Conservation (phyloP, 768 basidiomycete species). For the Lentinus tigrinus region DNA sequence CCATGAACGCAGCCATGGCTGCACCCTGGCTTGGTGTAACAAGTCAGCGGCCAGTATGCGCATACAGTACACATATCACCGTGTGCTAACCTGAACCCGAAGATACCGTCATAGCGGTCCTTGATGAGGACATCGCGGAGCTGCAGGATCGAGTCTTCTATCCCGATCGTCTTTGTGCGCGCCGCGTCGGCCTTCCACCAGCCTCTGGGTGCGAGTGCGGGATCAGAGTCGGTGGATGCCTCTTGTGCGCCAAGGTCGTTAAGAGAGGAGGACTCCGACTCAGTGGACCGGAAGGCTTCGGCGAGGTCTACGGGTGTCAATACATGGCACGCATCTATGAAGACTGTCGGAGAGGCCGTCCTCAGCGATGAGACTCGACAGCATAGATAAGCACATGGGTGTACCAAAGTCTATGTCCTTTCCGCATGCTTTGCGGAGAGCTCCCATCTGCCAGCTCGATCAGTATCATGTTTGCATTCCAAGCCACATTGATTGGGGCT, state of each 20-base stretch:
- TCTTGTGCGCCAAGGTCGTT: constrained; percentile 43
- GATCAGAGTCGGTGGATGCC: constrained; percentile 39
- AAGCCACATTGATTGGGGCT: constrained; percentile 15
- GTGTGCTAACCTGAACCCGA: constrained; percentile 68
- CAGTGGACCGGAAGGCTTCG: constrained; percentile 21
- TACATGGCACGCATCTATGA: constrained; percentile 69
- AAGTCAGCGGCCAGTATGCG: constrained; percentile 1
- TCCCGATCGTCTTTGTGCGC: constrained; percentile 49
- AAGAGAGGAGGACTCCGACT: constrained; percentile 26
- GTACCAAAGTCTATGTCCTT: constrained; percentile 67
- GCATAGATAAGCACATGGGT: neutral
- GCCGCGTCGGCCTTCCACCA: constrained; percentile 69
- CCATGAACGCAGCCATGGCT: constrained; percentile 66
- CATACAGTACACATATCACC: neutral
- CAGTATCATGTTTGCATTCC: neutral
- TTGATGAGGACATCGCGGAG: constrained; percentile 57
- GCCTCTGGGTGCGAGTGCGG: constrained; percentile 55
- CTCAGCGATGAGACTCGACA: neutral
- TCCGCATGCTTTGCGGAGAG: constrained; percentile 66
- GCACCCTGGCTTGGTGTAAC: constrained; percentile 70
- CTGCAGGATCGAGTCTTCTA: constrained; percentile 54
- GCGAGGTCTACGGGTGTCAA: constrained; percentile 65
- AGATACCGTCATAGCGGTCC: constrained; percentile 73
- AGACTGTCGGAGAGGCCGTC: constrained; percentile 46
- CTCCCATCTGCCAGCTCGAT: constrained; percentile 52